Base-by-base conservation (phyloP, 768 basidiomycete species). In the Dacryopinax primogenitus region DNA sequence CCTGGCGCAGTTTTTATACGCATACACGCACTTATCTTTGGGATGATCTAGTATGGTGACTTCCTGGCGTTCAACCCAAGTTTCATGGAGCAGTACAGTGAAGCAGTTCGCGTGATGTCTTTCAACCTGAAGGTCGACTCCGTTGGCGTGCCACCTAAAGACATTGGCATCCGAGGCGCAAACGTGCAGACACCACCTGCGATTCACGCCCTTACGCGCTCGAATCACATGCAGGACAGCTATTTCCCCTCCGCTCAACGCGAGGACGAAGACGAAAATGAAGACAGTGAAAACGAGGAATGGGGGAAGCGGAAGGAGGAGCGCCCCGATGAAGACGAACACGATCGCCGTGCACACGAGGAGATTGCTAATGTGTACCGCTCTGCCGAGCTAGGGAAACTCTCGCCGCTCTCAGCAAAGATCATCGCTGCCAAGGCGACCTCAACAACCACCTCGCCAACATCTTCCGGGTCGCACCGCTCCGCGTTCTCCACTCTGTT, bases 71-170 rank as follows among this genome's bases (percentile, higher is more conserved):
- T 18, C 41, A 44, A 44, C 41, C 41, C 41, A 15, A 23, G 23
- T 23, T 44, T 44, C 41, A 15, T 44, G 7, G 72, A 75, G 21
- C 74, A 77, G 2, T 86, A 87, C 70, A 78, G 80, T 37, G 87
- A 89, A 71, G 85, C 84, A 2, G 83, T 83, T 6, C 81, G 85
- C 16, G 77, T 87, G 39, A 79, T 88, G 47, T 81, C 83, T 65
- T 73, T 86, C 65, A 78, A 80, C 62, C 74, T 88, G 7, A 44
- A 15, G 18, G 41, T 44, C 23, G 41, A 18, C 7, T 44, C 41
- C 41, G 23, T 44, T 23, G 41, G 41, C 41, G 23, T 18, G 41
- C 41, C 41, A 15, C 41, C 41, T 6, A 23, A 15, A 15, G 41
- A 44, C 41, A 44, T 44, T 23, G 41, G 41, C 18, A 44, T 44